Base-by-base conservation (phyloP, 176 grass and related monocot species). In the Lolium perenne region DNA sequence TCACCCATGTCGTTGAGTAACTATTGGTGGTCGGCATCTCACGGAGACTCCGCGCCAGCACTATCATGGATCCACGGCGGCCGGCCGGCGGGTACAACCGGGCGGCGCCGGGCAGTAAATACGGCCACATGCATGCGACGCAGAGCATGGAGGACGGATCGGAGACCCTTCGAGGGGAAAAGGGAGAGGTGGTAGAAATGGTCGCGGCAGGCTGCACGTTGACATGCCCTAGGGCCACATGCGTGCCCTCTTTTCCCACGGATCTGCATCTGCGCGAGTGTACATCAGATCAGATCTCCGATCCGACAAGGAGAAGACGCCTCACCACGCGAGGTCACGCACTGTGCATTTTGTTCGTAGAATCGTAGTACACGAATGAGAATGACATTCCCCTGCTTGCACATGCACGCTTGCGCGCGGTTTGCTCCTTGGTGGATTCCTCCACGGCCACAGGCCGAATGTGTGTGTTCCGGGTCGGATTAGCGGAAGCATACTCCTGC, bases 181-280 rank as follows among this genome's bases (percentile, higher is more conserved):
- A 22, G 4, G 0, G 10, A 29, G 50, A 68, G 32, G 21, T 6
- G 15, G 18, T 38, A 55, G 35, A 38, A 50, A 55, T 6, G 48
- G 2, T 1, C 12, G 69, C 16, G 18, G 22, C 60, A 25, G 29
- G 56, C 47, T 5, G 83, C 83, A 85, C 46, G 78, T 65, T 65
- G 78, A 18, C 59, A 64, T 65, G 78, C 13, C 60, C 21, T 13
- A 50, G 35, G 61, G 23, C 60, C 78, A 82, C 79, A 82, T 69
- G 79, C 61, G 7, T 9, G 78, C 46, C 21, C 45, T 48, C 22
- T 7, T 35, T 3, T 35, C 32, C 32, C 32, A 35, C 71, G 21
- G 51, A 71, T 79, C 63, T 48, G 60, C 60, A 50, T 66, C 60
- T 23, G 41, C 78, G 7, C 41, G 41, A 45, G 32, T 45, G n/a